phyloP scores from a whole-genome alignment of 2,329 filamentous ascomycete genomes.

The Phialophora tarda region DNA sequence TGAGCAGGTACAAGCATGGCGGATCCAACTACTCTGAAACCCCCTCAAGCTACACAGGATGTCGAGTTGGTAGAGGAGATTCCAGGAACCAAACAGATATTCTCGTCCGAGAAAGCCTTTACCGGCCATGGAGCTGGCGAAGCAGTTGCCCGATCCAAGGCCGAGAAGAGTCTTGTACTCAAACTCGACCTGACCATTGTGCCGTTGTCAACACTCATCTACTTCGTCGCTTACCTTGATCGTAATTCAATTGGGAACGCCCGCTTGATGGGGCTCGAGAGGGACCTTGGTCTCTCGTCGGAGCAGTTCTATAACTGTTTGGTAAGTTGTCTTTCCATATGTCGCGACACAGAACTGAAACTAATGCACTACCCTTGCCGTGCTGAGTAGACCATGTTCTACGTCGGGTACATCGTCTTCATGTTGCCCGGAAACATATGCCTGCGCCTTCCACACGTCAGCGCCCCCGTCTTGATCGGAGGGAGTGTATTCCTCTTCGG shows the following conservation, averaged over 20 bases:
- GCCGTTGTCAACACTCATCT: constrained; percentile 9
- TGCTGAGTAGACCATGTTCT: constrained; percentile 5
- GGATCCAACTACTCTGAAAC: not conserved
- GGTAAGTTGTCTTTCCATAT: not conserved
- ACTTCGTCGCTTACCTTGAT: constrained; percentile 16
- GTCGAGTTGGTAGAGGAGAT: not conserved
- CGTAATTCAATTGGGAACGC: constrained; percentile 16
- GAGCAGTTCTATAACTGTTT: constrained; percentile 13
- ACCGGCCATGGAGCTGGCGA: not conserved
- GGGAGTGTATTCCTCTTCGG: constrained; percentile 9
- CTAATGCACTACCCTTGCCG: not conserved
- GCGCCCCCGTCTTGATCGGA: constrained; percentile 11
- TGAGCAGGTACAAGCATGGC: not conserved
- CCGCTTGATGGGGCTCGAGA: constrained; percentile 12
- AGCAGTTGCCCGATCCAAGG: not conserved
- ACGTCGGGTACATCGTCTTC: constrained; percentile 15
- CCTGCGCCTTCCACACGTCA: not conserved
- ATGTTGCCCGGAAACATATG: constrained; percentile 13
- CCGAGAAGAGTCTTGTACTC: constrained; percentile 4
- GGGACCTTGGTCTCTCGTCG: constrained; percentile 7
- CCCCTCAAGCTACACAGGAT: not conserved
- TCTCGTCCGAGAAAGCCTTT: constrained; percentile 2
- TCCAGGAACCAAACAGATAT: not conserved
- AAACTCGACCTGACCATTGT: constrained; percentile 10
- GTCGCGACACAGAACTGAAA: not conserved